A percentile compares a stretch with the other conserved stretches of the same genome.
Conservation (phyloP, 805 yeast genomes). For the Suhomyces pyralidae region DNA sequence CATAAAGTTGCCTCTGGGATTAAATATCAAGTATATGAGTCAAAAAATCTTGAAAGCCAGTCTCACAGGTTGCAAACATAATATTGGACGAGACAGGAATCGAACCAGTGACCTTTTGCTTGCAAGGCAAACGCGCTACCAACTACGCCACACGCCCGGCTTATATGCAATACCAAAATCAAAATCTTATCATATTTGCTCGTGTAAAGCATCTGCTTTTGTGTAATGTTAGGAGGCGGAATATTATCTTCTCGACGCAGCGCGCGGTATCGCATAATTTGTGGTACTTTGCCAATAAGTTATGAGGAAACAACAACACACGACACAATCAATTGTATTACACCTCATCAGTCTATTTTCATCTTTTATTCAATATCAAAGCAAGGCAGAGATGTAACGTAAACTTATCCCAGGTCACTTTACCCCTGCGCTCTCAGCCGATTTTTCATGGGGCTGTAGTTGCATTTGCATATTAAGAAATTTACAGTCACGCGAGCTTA, state of each 20-base stretch:
- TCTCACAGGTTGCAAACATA: constrained; percentile 34
- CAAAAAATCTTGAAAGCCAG: no score
- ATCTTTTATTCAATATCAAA: neutral
- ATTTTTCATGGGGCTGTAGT: neutral
- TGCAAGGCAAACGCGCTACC: constrained; percentile 82
- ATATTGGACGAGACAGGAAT: constrained; percentile 61
- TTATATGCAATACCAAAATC: neutral
- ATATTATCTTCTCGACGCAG: neutral
- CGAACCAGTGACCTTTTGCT: constrained; percentile 78
- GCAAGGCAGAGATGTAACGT: neutral
- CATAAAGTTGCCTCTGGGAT: no score
- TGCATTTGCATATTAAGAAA: neutral
- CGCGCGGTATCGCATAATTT: neutral
- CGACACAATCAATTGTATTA: neutral
- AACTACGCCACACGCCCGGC: constrained; percentile 76
- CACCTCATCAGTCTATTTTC: neutral
- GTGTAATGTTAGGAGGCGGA: neutral
- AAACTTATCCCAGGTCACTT: neutral
- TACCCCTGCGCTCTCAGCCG: neutral
- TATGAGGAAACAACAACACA: neutral
- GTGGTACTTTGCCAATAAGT: neutral
- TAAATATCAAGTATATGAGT: no score
- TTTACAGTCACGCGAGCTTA: neutral
- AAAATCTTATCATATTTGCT: neutral
- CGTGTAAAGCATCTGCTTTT: neutral